A percentile compares a stretch with the other conserved stretches of the same genome.
Conservation (phyloP, 768 basidiomycete species). For the Rhodocollybia butyracea region DNA sequence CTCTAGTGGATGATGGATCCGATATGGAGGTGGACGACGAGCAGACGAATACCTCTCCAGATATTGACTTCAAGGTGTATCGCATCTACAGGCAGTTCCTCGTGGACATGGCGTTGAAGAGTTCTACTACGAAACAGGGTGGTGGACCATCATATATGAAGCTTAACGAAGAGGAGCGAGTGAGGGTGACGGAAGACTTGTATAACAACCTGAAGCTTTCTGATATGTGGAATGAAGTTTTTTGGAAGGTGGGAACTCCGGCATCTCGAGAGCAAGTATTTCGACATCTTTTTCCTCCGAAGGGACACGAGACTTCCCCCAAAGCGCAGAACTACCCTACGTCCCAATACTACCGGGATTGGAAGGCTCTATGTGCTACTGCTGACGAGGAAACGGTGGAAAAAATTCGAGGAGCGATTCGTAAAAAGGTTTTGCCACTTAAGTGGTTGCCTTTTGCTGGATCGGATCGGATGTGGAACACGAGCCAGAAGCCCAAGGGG, state of each 20-base stretch:
- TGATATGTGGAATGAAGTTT: background rate
- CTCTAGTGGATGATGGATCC: constrained; percentile 2
- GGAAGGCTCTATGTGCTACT: background rate
- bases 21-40: too few relatives aligned
- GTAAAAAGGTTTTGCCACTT: background rate
- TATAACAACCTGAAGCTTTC: background rate
- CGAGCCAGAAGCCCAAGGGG: background rate
- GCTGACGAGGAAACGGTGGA: background rate
- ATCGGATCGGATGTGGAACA: background rate
- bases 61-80: background rate
- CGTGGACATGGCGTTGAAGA: background rate
- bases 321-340: constrained; percentile 1
- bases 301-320: background rate
- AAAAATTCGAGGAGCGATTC: background rate
- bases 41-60: too few relatives aligned
- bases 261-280: background rate
- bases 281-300: background rate
- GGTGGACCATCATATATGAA: background rate
- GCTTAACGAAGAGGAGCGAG: background rate
- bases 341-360: background rate
- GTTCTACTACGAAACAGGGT: background rate
- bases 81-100: constrained; percentile 1
- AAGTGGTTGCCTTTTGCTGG: background rate
- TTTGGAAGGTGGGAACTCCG: background rate
- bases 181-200: background rate